Conservation (phyloP, 1,284 basidiomycete genomes). For the Ustanciosporium gigantosporum region DNA sequence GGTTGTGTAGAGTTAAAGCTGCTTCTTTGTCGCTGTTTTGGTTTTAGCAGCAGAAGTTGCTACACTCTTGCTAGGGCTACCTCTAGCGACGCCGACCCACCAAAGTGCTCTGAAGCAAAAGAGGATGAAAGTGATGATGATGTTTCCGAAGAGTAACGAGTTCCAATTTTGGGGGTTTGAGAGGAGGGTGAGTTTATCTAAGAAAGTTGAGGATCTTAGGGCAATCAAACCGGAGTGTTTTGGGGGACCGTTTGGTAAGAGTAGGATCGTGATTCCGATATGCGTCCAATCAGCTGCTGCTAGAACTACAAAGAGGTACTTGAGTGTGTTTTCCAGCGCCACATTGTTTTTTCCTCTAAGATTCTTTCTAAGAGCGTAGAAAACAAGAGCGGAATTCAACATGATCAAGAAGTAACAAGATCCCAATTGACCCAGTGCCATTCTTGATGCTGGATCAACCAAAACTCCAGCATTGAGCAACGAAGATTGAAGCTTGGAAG, state of each 20-base stretch:
- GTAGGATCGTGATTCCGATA: slow-evolving; percentile 43
- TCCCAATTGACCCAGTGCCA: slow-evolving; percentile 49
- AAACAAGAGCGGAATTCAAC: slow-evolving; percentile 44
- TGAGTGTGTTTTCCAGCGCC: slow-evolving; percentile 22
- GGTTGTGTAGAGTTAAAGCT: too few relatives aligned
- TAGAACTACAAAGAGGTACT: slow-evolving; percentile 42
- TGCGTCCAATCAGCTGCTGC: slow-evolving; percentile 52
- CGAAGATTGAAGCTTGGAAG: slow-evolving; percentile 9
- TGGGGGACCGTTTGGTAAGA: slow-evolving; percentile 41
- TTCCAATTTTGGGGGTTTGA: slow-evolving; percentile 35
- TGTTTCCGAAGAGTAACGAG: slow-evolving; percentile 49
- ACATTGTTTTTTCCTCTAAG: slow-evolving; percentile 11
- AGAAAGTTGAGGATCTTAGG: not conserved
- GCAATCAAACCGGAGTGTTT: not conserved
- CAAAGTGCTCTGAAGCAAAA: slow-evolving; percentile 43
- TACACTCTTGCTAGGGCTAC: too few relatives aligned
- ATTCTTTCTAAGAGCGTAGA: slow-evolving; percentile 29
- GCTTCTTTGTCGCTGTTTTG: too few relatives aligned
- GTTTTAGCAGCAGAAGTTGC: too few relatives aligned
- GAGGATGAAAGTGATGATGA: slow-evolving; percentile 49
- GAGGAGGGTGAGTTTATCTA: slow-evolving; percentile 16
- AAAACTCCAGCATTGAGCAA: slow-evolving; percentile 15
- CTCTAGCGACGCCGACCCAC: slow-evolving; percentile 34
- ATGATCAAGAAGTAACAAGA: slow-evolving; percentile 51
- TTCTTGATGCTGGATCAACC: slow-evolving; percentile 11